Evolutionary conservation across 495 filamentous ascomycete genomes (phyloP).

Genomic region (Paragyromitra xinjiangensis): DNA sequence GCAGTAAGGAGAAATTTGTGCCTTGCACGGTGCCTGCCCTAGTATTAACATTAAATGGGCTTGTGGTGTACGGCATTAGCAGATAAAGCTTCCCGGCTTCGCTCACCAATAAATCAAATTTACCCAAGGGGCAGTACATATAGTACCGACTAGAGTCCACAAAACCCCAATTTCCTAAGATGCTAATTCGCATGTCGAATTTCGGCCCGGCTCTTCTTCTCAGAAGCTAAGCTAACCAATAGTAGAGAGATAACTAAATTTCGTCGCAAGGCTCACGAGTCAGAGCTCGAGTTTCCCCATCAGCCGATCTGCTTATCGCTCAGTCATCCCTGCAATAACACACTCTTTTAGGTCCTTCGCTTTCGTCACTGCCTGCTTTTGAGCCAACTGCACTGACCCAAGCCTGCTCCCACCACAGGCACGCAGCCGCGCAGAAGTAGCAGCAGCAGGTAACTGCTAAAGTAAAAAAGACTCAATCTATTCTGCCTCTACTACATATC

Average conservation of each 20-base stretch:
- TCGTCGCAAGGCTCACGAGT: conserved; percentile 24
- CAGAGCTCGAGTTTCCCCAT: conserved; percentile 32
- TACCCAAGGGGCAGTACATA: conserved; percentile 11
- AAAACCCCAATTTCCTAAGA: background rate
- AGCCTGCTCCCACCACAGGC: conserved; percentile 39
- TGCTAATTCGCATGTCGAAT: background rate
- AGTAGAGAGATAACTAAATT: conserved; percentile 3
- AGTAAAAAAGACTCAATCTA: conserved; percentile 46
- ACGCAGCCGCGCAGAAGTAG: conserved; percentile 43
- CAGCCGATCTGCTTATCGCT: conserved; percentile 48
- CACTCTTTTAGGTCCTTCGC: conserved; percentile 29
- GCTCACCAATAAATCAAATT: background rate
- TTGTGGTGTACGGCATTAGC: background rate
- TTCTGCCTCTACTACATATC: conserved; percentile 36
- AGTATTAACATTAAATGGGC: background rate
- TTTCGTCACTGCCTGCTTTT: conserved; percentile 46
- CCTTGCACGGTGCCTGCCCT: background rate
- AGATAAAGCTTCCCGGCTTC: background rate
- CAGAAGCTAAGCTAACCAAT: background rate
- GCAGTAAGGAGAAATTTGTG: background rate
- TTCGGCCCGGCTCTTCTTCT: background rate
- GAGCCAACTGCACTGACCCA: conserved; percentile 33
- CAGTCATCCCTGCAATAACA: conserved; percentile 41
- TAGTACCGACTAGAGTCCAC: background rate
- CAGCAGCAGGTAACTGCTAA: conserved; percentile 32